Evolutionary conservation across 257 asterid genomes (phyloP).

Genomic region (Anisodus acutangulus): DNA sequence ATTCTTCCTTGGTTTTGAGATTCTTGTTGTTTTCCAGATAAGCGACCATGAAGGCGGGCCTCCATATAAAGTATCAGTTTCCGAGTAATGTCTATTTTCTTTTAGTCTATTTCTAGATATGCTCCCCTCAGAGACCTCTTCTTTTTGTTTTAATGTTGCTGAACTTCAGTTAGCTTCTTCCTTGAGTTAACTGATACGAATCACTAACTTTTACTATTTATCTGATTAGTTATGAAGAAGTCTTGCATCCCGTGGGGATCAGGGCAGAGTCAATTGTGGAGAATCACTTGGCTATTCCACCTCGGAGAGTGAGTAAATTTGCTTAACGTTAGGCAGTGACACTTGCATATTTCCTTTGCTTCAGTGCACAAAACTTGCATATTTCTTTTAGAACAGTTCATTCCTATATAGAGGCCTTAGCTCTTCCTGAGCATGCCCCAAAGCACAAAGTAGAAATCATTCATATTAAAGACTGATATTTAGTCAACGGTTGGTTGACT

Average conservation of each 20-base stretch:
- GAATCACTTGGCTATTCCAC: slow-evolving; percentile 66
- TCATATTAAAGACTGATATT: background rate
- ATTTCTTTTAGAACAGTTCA: background rate
- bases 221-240: slow-evolving; percentile 70
- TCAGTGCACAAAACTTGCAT: background rate
- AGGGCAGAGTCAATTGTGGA: slow-evolving; percentile 62
- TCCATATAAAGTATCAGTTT: slow-evolving; percentile 75
- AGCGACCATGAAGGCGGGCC: slow-evolving; percentile 85
- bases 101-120: background rate
- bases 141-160: background rate
- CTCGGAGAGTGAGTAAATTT: slow-evolving; percentile 59
- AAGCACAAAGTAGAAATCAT: background rate
- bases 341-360: background rate
- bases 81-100: slow-evolving; percentile 51
- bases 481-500: background rate
- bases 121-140: background rate
- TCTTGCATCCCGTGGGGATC: slow-evolving; percentile 71
- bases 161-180: background rate
- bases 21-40: slow-evolving; percentile 51
- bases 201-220: slow-evolving; percentile 4
- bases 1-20: background rate
- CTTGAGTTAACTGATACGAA: background rate
- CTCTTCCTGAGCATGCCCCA: background rate
- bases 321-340: background rate
- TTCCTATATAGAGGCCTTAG: background rate